Percentiles rank a stretch among this genome's conserved stretches.
These are phyloP conservation scores for Colletotrichum sp. DNA, from an alignment of 2,329 filamentous ascomycete genomes.

Conservation along the genomic window DNA sequence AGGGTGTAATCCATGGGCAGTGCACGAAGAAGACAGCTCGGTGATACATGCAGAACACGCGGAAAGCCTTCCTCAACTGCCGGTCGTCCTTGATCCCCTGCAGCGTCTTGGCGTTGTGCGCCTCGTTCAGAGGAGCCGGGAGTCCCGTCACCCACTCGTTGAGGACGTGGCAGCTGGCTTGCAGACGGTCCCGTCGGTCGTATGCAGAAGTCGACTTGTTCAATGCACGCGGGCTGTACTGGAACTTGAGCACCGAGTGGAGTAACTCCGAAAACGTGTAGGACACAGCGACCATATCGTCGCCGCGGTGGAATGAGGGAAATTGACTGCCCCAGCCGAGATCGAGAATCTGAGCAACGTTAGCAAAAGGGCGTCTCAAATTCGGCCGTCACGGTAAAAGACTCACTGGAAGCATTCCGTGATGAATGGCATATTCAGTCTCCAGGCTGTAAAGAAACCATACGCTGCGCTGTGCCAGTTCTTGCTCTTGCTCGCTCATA, in stretches of 20 bases:
- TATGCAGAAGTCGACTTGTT: background rate
- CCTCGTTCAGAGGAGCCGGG: background rate
- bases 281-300: constrained; percentile 3
- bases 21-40: background rate
- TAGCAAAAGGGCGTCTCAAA: background rate
- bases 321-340: background rate
- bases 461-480: background rate
- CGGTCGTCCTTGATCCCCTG: background rate
- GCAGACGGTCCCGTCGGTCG: background rate
- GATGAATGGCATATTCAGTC: constrained; percentile 3
- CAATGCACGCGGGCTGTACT: constrained; percentile 7
- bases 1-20: constrained; percentile 3
- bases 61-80: background rate
- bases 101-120: background rate
- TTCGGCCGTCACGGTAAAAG: background rate
- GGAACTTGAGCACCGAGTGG: constrained; percentile 2
- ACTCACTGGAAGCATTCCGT: constrained; percentile 13
- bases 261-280: constrained; percentile 15
- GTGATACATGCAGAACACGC: constrained; percentile 17
- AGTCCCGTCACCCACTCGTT: background rate
- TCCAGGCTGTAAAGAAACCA: constrained; percentile 17
- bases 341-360: background rate
- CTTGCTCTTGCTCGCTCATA: constrained; percentile 5
- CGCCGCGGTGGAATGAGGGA: background rate
- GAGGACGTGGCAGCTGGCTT: constrained; percentile 9